phyloP scores from a whole-genome alignment of 2,329 filamentous ascomycete species.

The Talaromyces sp. region DNA sequence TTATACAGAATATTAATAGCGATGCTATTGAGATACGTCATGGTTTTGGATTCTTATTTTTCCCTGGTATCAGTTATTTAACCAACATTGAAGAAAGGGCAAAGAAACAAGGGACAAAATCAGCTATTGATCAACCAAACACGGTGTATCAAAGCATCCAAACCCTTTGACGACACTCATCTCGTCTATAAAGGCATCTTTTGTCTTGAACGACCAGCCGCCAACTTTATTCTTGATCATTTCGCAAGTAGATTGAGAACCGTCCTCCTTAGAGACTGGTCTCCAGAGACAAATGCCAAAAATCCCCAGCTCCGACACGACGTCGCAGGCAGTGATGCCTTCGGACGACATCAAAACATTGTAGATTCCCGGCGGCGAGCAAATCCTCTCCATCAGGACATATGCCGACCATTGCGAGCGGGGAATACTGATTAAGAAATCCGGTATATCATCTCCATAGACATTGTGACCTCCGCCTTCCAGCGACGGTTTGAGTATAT shows the following conservation, averaged over 20 bases:
- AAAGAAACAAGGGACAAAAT: too few relatives aligned
- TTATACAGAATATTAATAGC: background rate
- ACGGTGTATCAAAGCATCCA: conserved; percentile 43
- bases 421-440: conserved; percentile 20
- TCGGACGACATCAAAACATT: conserved; percentile 27
- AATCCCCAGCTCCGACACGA: conserved; percentile 41
- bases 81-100: too few relatives aligned
- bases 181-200: conserved; percentile 34
- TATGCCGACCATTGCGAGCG: conserved; percentile 26
- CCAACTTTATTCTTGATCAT: conserved; percentile 30
- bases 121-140: conserved; percentile 16
- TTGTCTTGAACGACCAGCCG: conserved; percentile 44
- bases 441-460: conserved; percentile 33
- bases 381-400: conserved; percentile 38
- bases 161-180: conserved; percentile 46
- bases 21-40: background rate
- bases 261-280: background rate
- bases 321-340: conserved; percentile 28
- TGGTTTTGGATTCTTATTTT: background rate
- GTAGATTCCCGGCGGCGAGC: conserved; percentile 20
- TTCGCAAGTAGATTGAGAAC: conserved; percentile 9
- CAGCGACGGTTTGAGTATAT: conserved; percentile 37
- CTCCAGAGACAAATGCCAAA: conserved; percentile 38
- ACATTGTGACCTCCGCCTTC: conserved; percentile 43
- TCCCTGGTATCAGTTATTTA: background rate